Evolutionary conservation across 2,329 filamentous ascomycete genomes (phyloP).

Genomic region (Paecilomyces fulvus): DNA sequence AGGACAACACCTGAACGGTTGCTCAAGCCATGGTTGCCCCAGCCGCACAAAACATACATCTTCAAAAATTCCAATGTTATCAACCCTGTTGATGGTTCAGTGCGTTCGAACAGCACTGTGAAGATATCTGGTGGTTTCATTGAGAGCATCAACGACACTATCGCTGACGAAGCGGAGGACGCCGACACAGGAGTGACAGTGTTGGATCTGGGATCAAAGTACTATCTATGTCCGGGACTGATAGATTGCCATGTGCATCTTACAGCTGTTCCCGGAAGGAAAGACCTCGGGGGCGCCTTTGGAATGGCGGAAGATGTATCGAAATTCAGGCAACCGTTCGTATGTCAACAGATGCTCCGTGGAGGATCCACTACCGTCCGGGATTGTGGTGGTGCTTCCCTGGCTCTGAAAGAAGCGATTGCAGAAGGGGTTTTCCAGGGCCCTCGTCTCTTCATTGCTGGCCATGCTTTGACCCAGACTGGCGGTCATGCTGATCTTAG

Average conservation of each 20-base stretch:
- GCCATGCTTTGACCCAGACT: constrained; percentile 48
- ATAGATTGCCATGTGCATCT: constrained; percentile 48
- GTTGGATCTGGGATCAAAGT: constrained; percentile 38
- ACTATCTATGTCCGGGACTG: constrained; percentile 43
- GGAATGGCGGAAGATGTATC: constrained; percentile 4
- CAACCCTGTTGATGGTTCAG: constrained; percentile 28
- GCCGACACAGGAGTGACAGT: constrained; percentile 11
- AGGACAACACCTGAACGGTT: not conserved
- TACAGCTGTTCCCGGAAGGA: constrained; percentile 36
- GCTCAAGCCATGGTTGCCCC: constrained; percentile 19
- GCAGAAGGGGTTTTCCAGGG: constrained; percentile 48
- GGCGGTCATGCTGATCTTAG: constrained; percentile 51
- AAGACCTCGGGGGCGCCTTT: constrained; percentile 11
- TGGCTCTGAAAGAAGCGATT: constrained; percentile 46
- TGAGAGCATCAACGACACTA: constrained; percentile 10
- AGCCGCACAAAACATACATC: constrained; percentile 16
- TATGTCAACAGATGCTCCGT: constrained; percentile 39
- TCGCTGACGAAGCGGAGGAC: not conserved
- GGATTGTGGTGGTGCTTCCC: constrained; percentile 50
- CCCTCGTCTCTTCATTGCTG: constrained; percentile 48
- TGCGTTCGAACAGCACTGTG: constrained; percentile 22
- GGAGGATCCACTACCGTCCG: constrained; percentile 53
- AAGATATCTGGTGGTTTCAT: constrained; percentile 30
- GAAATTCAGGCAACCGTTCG: constrained; percentile 5
- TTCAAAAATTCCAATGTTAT: constrained; percentile 40